These are phyloP conservation scores for Cordyceps farinosa DNA, from an alignment of 2,329 filamentous ascomycete genomes.

Conservation along the genomic window DNA sequence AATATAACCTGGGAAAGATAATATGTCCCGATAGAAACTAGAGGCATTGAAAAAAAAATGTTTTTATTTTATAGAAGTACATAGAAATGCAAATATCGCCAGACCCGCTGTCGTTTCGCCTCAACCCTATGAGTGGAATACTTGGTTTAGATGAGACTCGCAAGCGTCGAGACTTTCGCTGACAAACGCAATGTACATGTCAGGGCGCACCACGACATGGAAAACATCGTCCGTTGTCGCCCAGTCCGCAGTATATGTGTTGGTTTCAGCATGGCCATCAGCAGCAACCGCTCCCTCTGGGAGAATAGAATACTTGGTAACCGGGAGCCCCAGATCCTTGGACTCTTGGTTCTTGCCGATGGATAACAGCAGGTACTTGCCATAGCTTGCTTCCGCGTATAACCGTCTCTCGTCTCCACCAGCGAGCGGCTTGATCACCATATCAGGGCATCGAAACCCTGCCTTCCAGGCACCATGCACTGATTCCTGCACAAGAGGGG, in stretches of 20 bases:
- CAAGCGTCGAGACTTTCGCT: conserved; percentile 2
- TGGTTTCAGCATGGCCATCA: conserved; percentile 12
- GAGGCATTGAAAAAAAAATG: not conserved
- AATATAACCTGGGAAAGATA: not conserved
- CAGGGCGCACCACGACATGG: conserved; percentile 36
- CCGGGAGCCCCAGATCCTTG: not conserved
- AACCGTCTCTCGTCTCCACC: conserved; percentile 25
- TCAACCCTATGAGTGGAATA: not conserved
- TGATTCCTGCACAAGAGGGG: conserved; percentile 33
- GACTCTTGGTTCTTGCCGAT: conserved; percentile 16
- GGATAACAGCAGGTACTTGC: conserved; percentile 30
- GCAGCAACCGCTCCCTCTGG: not conserved
- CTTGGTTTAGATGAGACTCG: not conserved
- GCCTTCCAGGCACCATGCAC: conserved; percentile 36
- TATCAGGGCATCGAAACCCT: conserved; percentile 37
- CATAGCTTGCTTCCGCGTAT: conserved; percentile 32
- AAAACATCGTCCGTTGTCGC: conserved; percentile 26
- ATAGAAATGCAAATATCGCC: not conserved
- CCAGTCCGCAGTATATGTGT: conserved; percentile 31
- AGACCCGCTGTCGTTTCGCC: not conserved
- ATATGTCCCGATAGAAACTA: not conserved
- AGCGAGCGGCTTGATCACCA: conserved; percentile 25
- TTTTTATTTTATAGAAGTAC: not conserved
- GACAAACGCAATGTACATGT: conserved; percentile 36
- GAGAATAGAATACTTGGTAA: conserved; percentile 9